A percentile compares a stretch with the other conserved stretches of the same genome.
phyloP scores from a whole-genome alignment of 345 rosid genomes.

The Arabis hirsuta region DNA sequence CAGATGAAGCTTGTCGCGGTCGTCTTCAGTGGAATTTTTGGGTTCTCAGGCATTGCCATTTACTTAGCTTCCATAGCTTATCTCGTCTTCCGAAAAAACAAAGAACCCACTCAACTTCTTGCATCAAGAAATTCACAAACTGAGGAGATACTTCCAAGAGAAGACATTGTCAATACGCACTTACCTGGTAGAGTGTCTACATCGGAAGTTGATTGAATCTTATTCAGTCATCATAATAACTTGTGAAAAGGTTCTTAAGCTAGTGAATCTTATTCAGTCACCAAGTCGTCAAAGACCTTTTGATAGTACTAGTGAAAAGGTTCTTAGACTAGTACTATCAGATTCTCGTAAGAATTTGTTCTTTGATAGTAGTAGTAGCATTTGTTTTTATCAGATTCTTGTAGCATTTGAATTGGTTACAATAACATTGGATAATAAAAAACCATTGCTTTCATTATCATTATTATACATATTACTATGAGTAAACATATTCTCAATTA shows the following conservation, averaged over 20 bases:
- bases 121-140: constrained; percentile 52
- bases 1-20: constrained; percentile 49
- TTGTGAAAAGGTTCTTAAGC: not conserved
- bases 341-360: not conserved
- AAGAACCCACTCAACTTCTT: constrained; percentile 52
- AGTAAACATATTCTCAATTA: constrained; percentile 7
- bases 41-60: constrained; percentile 60
- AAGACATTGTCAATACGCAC: constrained; percentile 84
- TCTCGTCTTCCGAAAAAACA: constrained; percentile 71
- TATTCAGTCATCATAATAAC: not conserved
- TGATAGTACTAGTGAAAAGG: not conserved
- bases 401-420: not conserved
- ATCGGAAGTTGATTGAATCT: constrained; percentile 43
- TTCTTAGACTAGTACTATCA: not conserved
- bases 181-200: constrained; percentile 55
- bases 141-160: constrained; percentile 60
- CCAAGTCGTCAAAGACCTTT: constrained; percentile 9
- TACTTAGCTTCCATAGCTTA: constrained; percentile 73
- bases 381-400: too few species aligned
- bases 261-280: constrained; percentile 17
- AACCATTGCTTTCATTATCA: constrained; percentile 28
- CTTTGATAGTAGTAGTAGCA: too few species aligned
- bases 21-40: constrained; percentile 67
- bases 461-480: constrained; percentile 18
- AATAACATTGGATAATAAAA: constrained; percentile 4